These are phyloP conservation scores for Aureobasidium sp. DNA, from an alignment of 2,329 filamentous ascomycete genomes.

Conservation along the genomic window DNA sequence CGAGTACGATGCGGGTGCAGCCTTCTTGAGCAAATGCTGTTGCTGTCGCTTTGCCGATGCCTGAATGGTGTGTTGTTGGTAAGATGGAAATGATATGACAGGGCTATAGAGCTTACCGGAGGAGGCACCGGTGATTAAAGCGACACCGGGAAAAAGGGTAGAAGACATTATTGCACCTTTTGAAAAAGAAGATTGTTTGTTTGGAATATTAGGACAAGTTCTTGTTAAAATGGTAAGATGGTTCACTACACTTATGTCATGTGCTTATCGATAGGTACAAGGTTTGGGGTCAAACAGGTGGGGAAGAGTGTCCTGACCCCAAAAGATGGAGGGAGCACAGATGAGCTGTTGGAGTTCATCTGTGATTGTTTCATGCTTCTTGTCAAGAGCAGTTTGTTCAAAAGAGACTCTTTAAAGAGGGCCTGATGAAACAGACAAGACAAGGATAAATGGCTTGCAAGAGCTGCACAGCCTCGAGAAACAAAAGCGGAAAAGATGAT, in stretches of 20 bases:
- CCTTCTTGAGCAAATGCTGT: constrained; percentile 40
- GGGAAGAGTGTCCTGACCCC: background rate
- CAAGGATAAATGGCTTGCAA: background rate
- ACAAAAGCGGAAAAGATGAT: background rate
- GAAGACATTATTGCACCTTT: background rate
- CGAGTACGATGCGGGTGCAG: constrained; percentile 37
- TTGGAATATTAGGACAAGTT: background rate
- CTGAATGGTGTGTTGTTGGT: constrained; percentile 21
- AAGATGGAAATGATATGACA: constrained; percentile 1
- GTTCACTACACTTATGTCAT: background rate
- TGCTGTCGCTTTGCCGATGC: constrained; percentile 39
- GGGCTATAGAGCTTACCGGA: constrained; percentile 22
- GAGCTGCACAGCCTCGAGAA: background rate
- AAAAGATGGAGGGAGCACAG: background rate
- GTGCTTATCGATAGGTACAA: background rate
- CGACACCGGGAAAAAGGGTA: constrained; percentile 27
- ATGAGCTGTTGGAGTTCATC: background rate
- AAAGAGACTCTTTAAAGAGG: background rate
- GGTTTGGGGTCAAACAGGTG: background rate
- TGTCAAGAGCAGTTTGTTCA: background rate
- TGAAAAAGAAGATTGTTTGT: background rate
- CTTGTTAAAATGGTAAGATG: background rate
- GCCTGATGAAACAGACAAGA: background rate
- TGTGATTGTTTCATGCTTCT: background rate
- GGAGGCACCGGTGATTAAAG: constrained; percentile 29